A percentile compares a stretch with the other conserved stretches of the same genome.
Evolutionary conservation across 176 grass and related monocot species (phyloP).

Genomic region (Tillandsia fasciculata): DNA sequence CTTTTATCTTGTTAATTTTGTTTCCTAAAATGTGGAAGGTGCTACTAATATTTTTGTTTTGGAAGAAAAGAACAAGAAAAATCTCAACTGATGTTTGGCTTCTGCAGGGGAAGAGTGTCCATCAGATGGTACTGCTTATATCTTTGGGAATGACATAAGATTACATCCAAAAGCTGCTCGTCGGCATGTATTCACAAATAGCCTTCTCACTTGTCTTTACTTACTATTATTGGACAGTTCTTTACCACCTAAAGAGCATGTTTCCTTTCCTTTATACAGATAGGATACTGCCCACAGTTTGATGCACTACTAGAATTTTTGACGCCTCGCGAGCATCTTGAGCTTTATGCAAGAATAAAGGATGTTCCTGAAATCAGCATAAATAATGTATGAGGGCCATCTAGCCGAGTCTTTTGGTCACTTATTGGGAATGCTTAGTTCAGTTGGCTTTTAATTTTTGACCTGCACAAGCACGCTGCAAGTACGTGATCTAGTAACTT

Average conservation of each 20-base stretch:
- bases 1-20: background rate
- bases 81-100: too few relatives aligned
- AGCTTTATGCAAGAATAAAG: constrained; percentile 44
- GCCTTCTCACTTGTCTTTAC: constrained; percentile 7
- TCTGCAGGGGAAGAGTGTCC: constrained; percentile 34
- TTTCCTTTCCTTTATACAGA: constrained; percentile 29
- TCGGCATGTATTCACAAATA: constrained; percentile 27
- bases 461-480: background rate
- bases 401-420: background rate
- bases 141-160: constrained; percentile 45
- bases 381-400: constrained; percentile 26
- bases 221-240: constrained; percentile 7
- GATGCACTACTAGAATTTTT: constrained; percentile 43
- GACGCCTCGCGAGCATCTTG: constrained; percentile 45
- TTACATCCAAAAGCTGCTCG: constrained; percentile 35
- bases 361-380: constrained; percentile 34
- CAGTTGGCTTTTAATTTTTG: background rate
- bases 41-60: too few relatives aligned
- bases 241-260: background rate
- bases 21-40: background rate
- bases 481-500: background rate
- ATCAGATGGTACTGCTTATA: constrained; percentile 42
- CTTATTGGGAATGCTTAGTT: background rate
- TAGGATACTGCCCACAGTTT: constrained; percentile 50
- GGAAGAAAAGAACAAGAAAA: too few relatives aligned